Conservation (phyloP, 2,329 filamentous ascomycete species). For the Aspergillus novoparasiticus region DNA sequence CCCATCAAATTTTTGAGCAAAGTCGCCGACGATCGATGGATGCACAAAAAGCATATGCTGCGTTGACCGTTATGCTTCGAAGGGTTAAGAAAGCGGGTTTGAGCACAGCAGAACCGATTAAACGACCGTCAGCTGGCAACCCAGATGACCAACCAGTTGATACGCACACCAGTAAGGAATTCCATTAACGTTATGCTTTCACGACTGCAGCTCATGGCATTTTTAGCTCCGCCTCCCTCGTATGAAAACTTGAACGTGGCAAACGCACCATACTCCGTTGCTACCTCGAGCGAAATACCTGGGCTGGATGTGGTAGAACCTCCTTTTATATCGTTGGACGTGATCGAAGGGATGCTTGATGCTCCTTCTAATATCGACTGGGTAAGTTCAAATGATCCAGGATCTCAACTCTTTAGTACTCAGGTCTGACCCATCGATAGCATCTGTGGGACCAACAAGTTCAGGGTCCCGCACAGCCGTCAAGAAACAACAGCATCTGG, state of each 20-base stretch:
- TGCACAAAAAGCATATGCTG: slow-evolving; percentile 30
- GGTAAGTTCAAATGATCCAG: slow-evolving; percentile 26
- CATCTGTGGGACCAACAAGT: slow-evolving; percentile 29
- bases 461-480: slow-evolving; percentile 8
- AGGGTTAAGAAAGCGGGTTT: slow-evolving; percentile 19
- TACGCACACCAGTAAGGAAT: slow-evolving; percentile 1
- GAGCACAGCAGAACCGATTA: not conserved
- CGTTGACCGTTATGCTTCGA: slow-evolving; percentile 33
- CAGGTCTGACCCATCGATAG: slow-evolving; percentile 15
- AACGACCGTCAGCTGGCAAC: not conserved
- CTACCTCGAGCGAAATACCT: not conserved
- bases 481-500: not conserved
- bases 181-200: not conserved
- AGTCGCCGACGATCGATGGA: slow-evolving; percentile 27
- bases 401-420: not conserved
- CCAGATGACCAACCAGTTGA: not conserved
- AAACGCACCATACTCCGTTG: slow-evolving; percentile 6
- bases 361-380: slow-evolving; percentile 36
- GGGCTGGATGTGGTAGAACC: slow-evolving; percentile 11
- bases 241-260: slow-evolving; percentile 15
- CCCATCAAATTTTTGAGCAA: slow-evolving; percentile 31
- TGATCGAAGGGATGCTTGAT: slow-evolving; percentile 39
- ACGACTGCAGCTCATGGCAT: not conserved
- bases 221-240: slow-evolving; percentile 15
- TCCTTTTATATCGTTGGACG: slow-evolving; percentile 22